Percentiles rank a stretch among this genome's conserved stretches.
phyloP scores from a whole-genome alignment of 2,329 filamentous ascomycete species.

The Exophiala calicioides region DNA sequence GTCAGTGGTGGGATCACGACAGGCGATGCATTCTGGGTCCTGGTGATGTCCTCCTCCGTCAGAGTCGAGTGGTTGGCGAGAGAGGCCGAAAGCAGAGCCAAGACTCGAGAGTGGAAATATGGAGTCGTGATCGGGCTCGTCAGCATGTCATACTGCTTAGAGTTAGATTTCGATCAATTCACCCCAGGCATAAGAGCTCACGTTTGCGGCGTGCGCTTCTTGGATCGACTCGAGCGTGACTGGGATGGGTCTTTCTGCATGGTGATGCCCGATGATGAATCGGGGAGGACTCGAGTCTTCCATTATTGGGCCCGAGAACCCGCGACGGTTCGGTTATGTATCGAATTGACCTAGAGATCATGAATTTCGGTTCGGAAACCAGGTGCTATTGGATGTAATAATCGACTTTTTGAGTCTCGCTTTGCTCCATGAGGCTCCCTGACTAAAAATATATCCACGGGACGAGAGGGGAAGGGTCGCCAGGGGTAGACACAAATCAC shows the following conservation, averaged over 20 bases:
- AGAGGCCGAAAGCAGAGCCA: constrained; percentile 55
- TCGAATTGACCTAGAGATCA: no score
- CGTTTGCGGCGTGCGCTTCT: constrained; percentile 59
- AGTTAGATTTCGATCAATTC: constrained; percentile 17
- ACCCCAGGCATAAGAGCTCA: constrained; percentile 35
- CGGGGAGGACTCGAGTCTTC: constrained; percentile 46
- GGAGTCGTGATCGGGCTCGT: constrained; percentile 63
- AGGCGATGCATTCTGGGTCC: constrained; percentile 43
- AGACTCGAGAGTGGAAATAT: constrained; percentile 60
- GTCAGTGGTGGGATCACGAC: constrained; percentile 44
- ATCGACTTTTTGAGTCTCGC: no score
- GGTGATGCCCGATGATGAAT: constrained; percentile 65
- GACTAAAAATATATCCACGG: no score
- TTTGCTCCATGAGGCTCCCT: no score
- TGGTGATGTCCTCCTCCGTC: constrained; percentile 41
- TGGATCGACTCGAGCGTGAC: constrained; percentile 54
- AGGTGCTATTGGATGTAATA: no score
- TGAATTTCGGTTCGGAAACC: no score
- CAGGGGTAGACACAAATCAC: no score
- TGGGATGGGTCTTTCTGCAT: constrained; percentile 52
- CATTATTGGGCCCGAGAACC: constrained; percentile 6
- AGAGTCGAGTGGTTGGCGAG: constrained; percentile 45
- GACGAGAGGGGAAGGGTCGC: no score
- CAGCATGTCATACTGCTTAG: constrained; percentile 64
- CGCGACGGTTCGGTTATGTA: neutral